Evolutionary conservation across 2,329 filamentous ascomycete species (phyloP), one percentile per base, ranked within the genome.

Genomic region (Neoarthrinium moseri): DNA sequence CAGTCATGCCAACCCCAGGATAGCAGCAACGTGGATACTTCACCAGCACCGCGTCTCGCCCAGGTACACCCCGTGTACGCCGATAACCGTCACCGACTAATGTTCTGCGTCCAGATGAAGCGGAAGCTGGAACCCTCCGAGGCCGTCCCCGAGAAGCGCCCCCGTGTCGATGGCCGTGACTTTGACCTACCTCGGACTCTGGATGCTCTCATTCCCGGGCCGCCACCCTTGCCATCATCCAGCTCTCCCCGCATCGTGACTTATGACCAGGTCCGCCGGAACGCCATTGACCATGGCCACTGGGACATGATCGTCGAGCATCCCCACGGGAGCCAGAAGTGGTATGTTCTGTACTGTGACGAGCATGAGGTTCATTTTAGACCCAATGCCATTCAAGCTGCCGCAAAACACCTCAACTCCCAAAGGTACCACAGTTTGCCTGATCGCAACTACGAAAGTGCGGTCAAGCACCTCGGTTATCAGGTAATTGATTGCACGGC

Each of bases 301-400:
- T 45, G 46, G 41, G 64, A 67, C 45, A 52, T 58, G 5, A 49
- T 49, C 8, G 52, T 62, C 5, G 54, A 67, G 47, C 66, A 56
- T 45, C 62, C 63, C 2, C 4, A 18, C 1, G 45, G 46, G 10
- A 60, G 54, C 6, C 46, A 51, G 1, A 45, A 58, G 4, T 71
- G 57, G 52, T 72, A 68, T 43, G 68, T 72, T 5, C 46, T 70
- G 3, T 65, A 62, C 43, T 72, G 69, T 53, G 64, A 69, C 26
- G 58, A 68, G 41, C 68, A 72, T 15, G 42, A 49, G 0, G 54
- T 68, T 6, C 65, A 67, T 20, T 71, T 72, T 48, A 64, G 57
- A 10, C 46, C 46, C 10, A 60, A 62, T 26, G 61, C 68, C 0
- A 46, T 70, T 2, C 43, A 49, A 6, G 69, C 67, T 15, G 68